Evolutionary conservation across 2,329 filamentous ascomycete genomes (phyloP).

Genomic region (Calonectria hawksworthii): DNA sequence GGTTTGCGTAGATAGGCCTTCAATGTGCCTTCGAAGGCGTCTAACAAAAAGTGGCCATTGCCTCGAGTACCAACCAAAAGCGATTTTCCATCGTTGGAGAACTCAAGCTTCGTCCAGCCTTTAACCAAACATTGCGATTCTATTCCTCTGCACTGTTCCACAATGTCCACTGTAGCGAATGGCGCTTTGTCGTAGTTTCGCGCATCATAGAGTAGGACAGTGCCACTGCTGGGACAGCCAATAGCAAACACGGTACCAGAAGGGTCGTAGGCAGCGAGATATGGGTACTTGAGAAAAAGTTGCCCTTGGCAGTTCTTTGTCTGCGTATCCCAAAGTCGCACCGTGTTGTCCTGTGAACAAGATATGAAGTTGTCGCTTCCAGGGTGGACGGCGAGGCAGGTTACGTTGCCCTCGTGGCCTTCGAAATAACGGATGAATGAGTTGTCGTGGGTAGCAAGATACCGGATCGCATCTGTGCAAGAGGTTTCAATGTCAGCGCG

Average conservation of each 20-base stretch:
- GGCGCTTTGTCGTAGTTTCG: slow-evolving; percentile 95
- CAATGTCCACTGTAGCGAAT: slow-evolving; percentile 87
- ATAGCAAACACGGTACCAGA: slow-evolving; percentile 93
- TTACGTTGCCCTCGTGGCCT: slow-evolving; percentile 89
- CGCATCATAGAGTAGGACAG: slow-evolving; percentile 90
- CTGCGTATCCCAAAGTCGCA: slow-evolving; percentile 90
- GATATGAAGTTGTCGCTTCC: slow-evolving; percentile 93
- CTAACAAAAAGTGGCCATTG: slow-evolving; percentile 89
- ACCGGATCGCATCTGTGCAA: slow-evolving; percentile 80
- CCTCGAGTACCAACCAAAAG: slow-evolving; percentile 88
- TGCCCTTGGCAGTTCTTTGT: slow-evolving; percentile 85
- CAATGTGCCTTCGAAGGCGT: slow-evolving; percentile 88
- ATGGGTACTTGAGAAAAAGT: slow-evolving; percentile 84
- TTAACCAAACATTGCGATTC: slow-evolving; percentile 71
- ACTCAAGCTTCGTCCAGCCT: slow-evolving; percentile 93
- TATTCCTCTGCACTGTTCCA: slow-evolving; percentile 65
- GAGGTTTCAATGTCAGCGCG: neutral
- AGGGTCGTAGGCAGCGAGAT: slow-evolving; percentile 90
- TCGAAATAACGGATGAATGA: slow-evolving; percentile 97
- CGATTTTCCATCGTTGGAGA: slow-evolving; percentile 94
- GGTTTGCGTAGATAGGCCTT: slow-evolving; percentile 79
- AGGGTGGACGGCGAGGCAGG: slow-evolving; percentile 85
- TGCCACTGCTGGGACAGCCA: slow-evolving; percentile 83
- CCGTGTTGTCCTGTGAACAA: slow-evolving; percentile 90
- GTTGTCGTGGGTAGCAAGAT: slow-evolving; percentile 94